Evolutionary conservation across 2,329 filamentous ascomycete genomes (phyloP), one percentile per base, ranked within the genome.

Genomic region (Arthrobotrys sphaeroides): DNA sequence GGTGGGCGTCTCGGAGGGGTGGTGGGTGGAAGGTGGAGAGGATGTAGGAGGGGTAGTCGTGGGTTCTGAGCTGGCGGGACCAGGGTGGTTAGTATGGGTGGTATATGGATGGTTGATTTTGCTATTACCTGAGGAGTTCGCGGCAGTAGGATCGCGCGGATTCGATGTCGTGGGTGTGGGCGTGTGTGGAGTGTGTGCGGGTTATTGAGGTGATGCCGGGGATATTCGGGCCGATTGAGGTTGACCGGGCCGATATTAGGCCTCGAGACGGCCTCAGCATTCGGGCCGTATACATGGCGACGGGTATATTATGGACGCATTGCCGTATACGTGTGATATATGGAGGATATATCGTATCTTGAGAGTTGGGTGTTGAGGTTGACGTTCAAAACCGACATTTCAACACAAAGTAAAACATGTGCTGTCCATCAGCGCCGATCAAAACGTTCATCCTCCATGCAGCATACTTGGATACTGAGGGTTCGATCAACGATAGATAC

Each of bases 21-120:
- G 85, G 85, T 0, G 93, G 93, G 76, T 97, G 88, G 83, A 97
- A 97, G 76, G 92, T 90, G 77, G 92, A 90, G 73, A 97, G 88
- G 36, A 95, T 87, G 81, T 93, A 92, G 13, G 95, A 93, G 77
- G 96, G 92, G 66, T 93, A 90, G 83, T 99, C 95, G 83, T 93
- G 93, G 82, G 90, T 90, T 82, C 93, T 96, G 55, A 74, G 72
- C 72, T 75, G 57, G 61, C 51, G 47, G 45, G 57, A 47, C 13
- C n/a, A 13, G 31, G 31, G 31, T 16, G 20, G 28, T 33, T 33
- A 33, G 10, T 31, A 26, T 10, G 1, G n/a, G n/a, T n/a, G n/a
- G n/a, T n/a, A n/a, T n/a, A n/a, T n/a, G n/a, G n/a, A n/a, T n/a
- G 12, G 12, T n/a, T n/a, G 28, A n/a, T n/a, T n/a, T n/a, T 5